A percentile compares a stretch with the other conserved stretches of the same genome.
Evolutionary conservation across 441 rosid species (phyloP).

Genomic region (Pelargonium australe): DNA sequence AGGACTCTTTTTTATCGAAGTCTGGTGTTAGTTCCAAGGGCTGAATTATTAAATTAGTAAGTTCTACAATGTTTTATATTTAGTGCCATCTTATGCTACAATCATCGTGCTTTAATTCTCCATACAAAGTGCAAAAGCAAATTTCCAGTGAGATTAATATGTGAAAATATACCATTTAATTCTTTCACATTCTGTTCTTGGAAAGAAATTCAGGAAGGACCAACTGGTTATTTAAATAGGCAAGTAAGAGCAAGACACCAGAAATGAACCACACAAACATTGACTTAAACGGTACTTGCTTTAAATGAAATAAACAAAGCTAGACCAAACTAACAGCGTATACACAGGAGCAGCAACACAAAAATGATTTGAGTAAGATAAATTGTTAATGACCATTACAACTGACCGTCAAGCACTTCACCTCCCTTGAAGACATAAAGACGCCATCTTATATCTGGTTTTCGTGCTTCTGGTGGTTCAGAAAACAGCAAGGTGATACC

Average conservation of each 20-base stretch:
- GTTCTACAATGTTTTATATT: not conserved
- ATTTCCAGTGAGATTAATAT: not conserved
- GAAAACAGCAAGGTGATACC: slow-evolving; percentile 77
- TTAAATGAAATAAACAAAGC: not conserved
- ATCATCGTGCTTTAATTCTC: not conserved
- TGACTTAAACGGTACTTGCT: not conserved
- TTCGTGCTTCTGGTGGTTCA: slow-evolving; percentile 92
- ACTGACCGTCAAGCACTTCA: slow-evolving; percentile 75
- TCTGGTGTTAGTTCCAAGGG: not conserved
- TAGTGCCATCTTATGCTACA: not conserved
- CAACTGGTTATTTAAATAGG: not conserved
- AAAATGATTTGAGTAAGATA: not conserved
- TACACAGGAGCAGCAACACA: not conserved
- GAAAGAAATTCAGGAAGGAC: not conserved
- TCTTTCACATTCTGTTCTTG: not conserved
- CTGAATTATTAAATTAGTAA: too few relatives aligned
- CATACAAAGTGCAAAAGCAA: not conserved
- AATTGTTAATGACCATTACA: not conserved
- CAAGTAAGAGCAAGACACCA: not conserved
- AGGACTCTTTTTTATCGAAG: too few relatives aligned
- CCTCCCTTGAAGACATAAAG: slow-evolving; percentile 89
- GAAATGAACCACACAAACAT: not conserved
- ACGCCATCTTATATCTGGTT: slow-evolving; percentile 83
- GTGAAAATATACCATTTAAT: not conserved
- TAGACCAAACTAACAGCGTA: not conserved